Conservation (phyloP, 176 grass and related monocot genomes). For the Otatea glauca region DNA sequence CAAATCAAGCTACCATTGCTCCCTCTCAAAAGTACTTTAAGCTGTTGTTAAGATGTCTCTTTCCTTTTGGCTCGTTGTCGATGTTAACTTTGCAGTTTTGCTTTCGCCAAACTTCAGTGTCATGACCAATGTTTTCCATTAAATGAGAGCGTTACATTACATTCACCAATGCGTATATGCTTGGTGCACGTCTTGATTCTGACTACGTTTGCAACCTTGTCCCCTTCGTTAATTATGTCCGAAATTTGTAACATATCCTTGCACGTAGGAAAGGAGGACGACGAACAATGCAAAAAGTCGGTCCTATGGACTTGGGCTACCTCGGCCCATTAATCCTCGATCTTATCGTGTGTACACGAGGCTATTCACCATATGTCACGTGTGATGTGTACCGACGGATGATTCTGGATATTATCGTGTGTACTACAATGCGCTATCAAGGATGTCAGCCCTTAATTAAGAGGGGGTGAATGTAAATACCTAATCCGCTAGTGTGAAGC, state of each 20-base stretch:
- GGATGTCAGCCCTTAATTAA: too few species aligned
- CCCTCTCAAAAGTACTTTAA: not conserved
- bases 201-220: not conserved
- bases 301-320: too few species aligned
- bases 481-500: too few species aligned
- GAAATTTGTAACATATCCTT: not conserved
- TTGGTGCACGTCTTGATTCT: not conserved
- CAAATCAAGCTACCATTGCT: not conserved
- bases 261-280: not conserved
- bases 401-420: too few species aligned
- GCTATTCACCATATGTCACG: too few species aligned
- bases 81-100: not conserved
- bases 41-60: not conserved
- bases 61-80: not conserved
- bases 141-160: not conserved
- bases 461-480: too few species aligned
- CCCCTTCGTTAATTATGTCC: not conserved
- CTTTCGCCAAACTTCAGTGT: not conserved
- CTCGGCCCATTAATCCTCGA: too few species aligned
- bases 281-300: too few species aligned
- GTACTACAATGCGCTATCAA: too few species aligned
- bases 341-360: too few species aligned
- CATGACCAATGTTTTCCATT: not conserved
- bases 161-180: not conserved
- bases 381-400: too few species aligned